A percentile compares a stretch with the other conserved stretches of the same genome.
These are phyloP conservation scores for Russula sp. DNA, from an alignment of 768 basidiomycete genomes.

Conservation along the genomic window DNA sequence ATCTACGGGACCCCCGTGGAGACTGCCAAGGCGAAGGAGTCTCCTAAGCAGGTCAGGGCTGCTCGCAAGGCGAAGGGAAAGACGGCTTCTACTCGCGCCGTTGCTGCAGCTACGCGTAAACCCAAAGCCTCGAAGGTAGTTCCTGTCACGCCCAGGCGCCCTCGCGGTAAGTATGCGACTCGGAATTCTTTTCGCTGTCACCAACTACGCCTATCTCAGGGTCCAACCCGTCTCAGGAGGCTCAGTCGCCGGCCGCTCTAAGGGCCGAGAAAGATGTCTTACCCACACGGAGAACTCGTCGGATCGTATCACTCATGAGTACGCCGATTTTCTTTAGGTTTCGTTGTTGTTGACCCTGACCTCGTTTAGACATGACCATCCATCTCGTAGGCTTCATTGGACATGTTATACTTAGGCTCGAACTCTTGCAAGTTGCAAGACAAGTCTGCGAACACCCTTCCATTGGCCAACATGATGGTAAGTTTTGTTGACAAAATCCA, in stretches of 20 bases:
- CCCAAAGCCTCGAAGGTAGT: conserved; percentile 6
- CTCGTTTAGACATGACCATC: conserved; percentile 14
- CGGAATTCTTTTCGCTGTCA: background rate
- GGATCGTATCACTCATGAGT: conserved; percentile 15
- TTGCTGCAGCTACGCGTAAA: conserved; percentile 10
- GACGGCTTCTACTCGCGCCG: conserved; percentile 18
- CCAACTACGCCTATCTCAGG: background rate
- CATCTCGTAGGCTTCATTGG: conserved; percentile 20
- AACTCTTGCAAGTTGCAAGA: conserved; percentile 17
- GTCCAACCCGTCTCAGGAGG: background rate
- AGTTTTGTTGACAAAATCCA: conserved; percentile 15
- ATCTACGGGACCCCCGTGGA: conserved; percentile 21
- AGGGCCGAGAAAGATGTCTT: background rate
- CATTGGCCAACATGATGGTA: conserved; percentile 40
- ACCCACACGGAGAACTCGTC: background rate
- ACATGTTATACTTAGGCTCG: conserved; percentile 18
- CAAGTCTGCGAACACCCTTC: conserved; percentile 10
- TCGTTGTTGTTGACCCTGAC: background rate
- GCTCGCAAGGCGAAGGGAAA: conserved; percentile 16
- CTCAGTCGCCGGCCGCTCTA: background rate
- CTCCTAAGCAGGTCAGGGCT: conserved; percentile 8
- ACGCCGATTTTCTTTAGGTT: background rate
- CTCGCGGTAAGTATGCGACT: conserved; percentile 24
- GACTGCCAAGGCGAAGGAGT: conserved; percentile 7
- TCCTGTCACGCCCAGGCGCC: conserved; percentile 39